Evolutionary conservation across 2,329 filamentous ascomycete species (phyloP), one percentile per base, ranked within the genome.

Genomic region (Colletotrichum zoysiae): DNA sequence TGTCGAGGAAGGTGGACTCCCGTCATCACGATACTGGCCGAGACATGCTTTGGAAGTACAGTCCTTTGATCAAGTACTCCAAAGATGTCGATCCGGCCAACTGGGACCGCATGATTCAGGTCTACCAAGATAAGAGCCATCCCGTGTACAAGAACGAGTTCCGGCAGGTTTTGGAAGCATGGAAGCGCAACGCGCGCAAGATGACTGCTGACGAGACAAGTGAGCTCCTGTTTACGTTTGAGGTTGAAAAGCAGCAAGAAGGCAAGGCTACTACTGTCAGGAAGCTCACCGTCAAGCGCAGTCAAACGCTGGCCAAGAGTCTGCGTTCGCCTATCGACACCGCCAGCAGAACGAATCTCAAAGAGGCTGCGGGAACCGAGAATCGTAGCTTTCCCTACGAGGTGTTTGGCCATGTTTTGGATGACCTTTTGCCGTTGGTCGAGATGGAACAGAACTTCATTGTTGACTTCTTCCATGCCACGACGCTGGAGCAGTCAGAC

Each of bases 371-470:
- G 71, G 81, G 83, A 11, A 83, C 89, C 58, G 90, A 92, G 75
- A 90, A 89, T 65, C 90, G 90, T 76, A 88, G 92, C 70, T 87
- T 93, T 75, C 90, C 93, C 0, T 95, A 91, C 76, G 95, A 97
- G 81, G 90, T 94, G 3, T 97, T 98, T 81, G 87, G 90, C 0
- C 91, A 91, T 48, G 90, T 94, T 16, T 83, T 98, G 73, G 92
- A 96, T 69, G 94, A 98, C 77, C 89, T 96, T 74, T 84, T 95
- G 56, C 93, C 92, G 7, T 87, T 97, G 67, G 91, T 98, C 70
- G 91, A 94, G 76, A 95, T 95, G 80, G 96, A 99, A 82, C 95
- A 99, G 80, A 98, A 98, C 79, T 99, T 98, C 79, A 86, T 98
- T 60, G 91, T 97, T n/a, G 94, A 97, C 76, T 96, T 98, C 81